phyloP scores from a whole-genome alignment of 2,329 filamentous ascomycete genomes.

The Botrytis porri region DNA sequence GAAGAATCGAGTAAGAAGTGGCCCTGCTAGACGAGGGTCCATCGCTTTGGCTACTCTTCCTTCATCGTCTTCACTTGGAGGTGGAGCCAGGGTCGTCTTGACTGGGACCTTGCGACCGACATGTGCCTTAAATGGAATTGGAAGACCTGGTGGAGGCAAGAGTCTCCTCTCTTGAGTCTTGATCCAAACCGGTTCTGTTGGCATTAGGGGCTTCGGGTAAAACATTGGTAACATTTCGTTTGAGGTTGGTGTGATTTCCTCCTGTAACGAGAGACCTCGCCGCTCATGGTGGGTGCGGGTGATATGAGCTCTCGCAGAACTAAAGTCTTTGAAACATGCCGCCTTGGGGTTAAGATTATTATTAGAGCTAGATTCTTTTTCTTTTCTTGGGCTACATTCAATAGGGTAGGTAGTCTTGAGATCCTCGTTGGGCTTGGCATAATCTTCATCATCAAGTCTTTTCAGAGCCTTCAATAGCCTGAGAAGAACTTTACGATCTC shows the following conservation, averaged over 20 bases:
- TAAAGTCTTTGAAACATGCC: constrained; percentile 22
- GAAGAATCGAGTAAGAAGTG: constrained; percentile 31
- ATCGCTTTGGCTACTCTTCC: constrained; percentile 30
- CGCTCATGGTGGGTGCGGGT: neutral
- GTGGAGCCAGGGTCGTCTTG: neutral
- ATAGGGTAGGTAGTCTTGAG: neutral
- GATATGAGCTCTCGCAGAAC: constrained; percentile 16
- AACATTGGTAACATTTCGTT: constrained; percentile 8
- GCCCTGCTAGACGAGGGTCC: constrained; percentile 28
- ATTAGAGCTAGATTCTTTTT: neutral
- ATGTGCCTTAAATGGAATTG: neutral
- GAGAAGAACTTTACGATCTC: constrained; percentile 24
- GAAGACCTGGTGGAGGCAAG: neutral
- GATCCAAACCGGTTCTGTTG: constrained; percentile 15
- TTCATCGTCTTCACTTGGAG: constrained; percentile 22
- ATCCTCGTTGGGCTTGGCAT: neutral
- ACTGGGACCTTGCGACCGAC: constrained; percentile 5
- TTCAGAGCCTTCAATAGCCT: constrained; percentile 29
- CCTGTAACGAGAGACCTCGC: constrained; percentile 1
- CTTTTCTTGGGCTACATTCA: neutral
- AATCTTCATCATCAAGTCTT: constrained; percentile 13
- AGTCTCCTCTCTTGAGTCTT: neutral
- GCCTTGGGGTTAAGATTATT: constrained; percentile 29
- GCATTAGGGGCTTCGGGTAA: neutral
- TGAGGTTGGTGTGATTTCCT: neutral